Conservation (phyloP, 78 protist genomes). For the Neovahlkampfia damariscottae region DNA sequence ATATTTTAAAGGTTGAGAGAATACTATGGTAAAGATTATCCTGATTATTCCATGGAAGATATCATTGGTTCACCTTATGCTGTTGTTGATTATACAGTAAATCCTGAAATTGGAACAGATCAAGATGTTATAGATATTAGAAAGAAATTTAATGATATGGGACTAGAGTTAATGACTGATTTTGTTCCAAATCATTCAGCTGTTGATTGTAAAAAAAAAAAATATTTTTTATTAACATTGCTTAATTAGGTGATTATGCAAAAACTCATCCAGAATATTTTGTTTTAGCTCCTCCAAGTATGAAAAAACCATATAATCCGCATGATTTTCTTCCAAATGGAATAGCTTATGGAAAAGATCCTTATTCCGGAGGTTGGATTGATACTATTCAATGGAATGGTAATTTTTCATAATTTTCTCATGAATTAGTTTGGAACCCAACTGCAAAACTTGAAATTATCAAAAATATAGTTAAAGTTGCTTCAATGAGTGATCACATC, state of each 20-base stretch:
- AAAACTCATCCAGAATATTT: conserved; percentile 25
- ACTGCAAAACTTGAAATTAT: not conserved
- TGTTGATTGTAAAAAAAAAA: conserved; percentile 41
- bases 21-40: conserved; percentile 37
- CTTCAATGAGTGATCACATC: conserved; percentile 57
- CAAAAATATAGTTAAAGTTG: conserved; percentile 22
- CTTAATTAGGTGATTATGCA: no score
- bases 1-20: conserved; percentile 27
- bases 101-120: conserved; percentile 44
- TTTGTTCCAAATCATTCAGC: conserved; percentile 84
- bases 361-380: conserved; percentile 29
- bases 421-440: conserved; percentile 68
- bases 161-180: conserved; percentile 55
- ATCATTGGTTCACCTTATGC: conserved; percentile 82
- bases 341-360: conserved; percentile 63
- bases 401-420: no score
- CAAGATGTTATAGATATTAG: conserved; percentile 28
- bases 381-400: conserved; percentile 70
- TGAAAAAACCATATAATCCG: conserved; percentile 43
- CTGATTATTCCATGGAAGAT: conserved; percentile 47
- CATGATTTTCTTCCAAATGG: conserved; percentile 43
- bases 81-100: conserved; percentile 43
- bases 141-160: conserved; percentile 34
- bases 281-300: conserved; percentile 37
- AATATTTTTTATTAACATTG: no score